Evolutionary conservation across 2,329 filamentous ascomycete species (phyloP).

Genomic region (Apiospora sp.): DNA sequence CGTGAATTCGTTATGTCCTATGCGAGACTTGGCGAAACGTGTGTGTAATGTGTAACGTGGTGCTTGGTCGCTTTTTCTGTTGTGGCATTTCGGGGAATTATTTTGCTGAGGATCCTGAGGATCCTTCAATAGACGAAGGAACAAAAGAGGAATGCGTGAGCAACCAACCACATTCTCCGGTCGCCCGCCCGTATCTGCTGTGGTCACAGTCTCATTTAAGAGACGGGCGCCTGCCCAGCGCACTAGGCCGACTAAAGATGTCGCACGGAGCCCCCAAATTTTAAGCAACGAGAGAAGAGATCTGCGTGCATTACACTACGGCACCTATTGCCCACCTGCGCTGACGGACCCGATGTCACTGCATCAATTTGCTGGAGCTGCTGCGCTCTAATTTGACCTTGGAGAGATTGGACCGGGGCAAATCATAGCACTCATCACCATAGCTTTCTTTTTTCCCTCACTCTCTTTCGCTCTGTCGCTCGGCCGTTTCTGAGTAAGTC

Average conservation of each 20-base stretch:
- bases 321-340: slow-evolving; percentile 11
- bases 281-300: not conserved
- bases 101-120: not conserved
- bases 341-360: slow-evolving; percentile 12
- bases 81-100: not conserved
- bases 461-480: not conserved
- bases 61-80: not conserved
- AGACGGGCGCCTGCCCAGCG: slow-evolving; percentile 6
- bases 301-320: slow-evolving; percentile 17
- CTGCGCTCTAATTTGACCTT: not conserved
- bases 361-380: not conserved
- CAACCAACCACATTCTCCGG: not conserved
- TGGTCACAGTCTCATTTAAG: slow-evolving; percentile 18
- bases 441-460: not conserved
- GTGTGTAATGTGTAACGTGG: not conserved
- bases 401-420: not conserved
- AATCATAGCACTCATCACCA: slow-evolving; percentile 10
- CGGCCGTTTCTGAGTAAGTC: not conserved
- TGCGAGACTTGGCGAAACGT: not conserved
- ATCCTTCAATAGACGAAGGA: not conserved
- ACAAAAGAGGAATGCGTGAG: not conserved
- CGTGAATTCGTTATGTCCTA: not conserved
- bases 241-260: slow-evolving; percentile 4
- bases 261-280: slow-evolving; percentile 21
- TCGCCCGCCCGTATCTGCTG: not conserved